Percentiles rank a stretch among this genome's conserved stretches.
These are phyloP conservation scores for Chlorociboria aeruginascens DNA, from an alignment of 495 filamentous ascomycete genomes.

Conservation along the genomic window DNA sequence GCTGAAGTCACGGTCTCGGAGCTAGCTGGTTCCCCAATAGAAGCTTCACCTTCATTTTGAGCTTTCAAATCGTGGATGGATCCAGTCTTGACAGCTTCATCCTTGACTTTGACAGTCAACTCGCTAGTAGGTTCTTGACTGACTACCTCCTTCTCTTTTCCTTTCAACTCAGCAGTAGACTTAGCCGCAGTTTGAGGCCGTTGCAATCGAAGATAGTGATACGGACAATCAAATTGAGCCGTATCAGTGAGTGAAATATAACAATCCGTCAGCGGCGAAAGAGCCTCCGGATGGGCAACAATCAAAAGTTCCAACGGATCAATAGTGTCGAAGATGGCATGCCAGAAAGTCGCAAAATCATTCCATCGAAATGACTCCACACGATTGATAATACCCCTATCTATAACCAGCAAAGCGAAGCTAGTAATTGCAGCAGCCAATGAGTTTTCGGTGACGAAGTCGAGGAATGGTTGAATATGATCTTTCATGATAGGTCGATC, in stretches of 20 bases:
- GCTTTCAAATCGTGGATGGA: background rate
- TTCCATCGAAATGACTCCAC: constrained; percentile 9
- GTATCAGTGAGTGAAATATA: constrained; percentile 26
- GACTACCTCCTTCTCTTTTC: no score
- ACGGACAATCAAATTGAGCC: constrained; percentile 27
- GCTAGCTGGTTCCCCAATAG: background rate
- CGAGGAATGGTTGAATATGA: constrained; percentile 13
- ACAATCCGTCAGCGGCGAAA: constrained; percentile 28
- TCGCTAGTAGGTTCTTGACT: no score
- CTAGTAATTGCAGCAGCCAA: constrained; percentile 4
- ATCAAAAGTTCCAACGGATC: constrained; percentile 31
- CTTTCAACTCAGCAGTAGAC: background rate
- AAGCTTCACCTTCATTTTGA: background rate
- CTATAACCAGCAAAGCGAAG: constrained; percentile 10
- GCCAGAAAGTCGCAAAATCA: constrained; percentile 28
- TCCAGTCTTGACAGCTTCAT: no score
- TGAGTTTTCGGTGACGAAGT: constrained; percentile 7
- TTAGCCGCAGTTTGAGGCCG: background rate
- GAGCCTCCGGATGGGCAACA: constrained; percentile 27
- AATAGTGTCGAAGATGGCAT: constrained; percentile 26
- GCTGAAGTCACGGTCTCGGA: no score
- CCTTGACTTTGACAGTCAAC: no score
- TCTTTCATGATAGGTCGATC: constrained; percentile 8
- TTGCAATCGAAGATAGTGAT: constrained; percentile 30
- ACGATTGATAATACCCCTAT: constrained; percentile 1